Percentiles rank a stretch among this genome's conserved stretches.
Evolutionary conservation across 495 filamentous ascomycete genomes (phyloP).

Genomic region (Podospora fimiseda): DNA sequence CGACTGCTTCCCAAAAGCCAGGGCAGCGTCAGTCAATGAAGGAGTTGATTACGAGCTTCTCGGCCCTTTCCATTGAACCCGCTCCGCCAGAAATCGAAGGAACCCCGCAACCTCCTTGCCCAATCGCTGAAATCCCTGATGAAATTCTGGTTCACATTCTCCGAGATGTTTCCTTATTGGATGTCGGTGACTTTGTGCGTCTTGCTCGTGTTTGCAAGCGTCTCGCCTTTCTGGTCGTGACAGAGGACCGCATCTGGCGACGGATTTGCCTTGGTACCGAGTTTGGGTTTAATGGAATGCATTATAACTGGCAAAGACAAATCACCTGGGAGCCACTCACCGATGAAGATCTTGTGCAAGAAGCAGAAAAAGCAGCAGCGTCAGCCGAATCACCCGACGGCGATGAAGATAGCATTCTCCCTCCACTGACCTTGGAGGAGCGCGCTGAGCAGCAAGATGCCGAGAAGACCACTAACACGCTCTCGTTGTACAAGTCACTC

Average conservation of each 20-base stretch:
- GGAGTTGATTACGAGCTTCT: conserved; percentile 71
- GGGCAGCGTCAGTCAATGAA: conserved; percentile 40
- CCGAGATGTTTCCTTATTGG: conserved; percentile 61
- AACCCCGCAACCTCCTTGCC: conserved; percentile 65
- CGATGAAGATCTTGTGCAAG: conserved; percentile 28
- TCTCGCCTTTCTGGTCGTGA: conserved; percentile 74
- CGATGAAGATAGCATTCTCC: conserved; percentile 11
- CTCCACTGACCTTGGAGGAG: conserved; percentile 21
- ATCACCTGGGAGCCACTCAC: conserved; percentile 55
- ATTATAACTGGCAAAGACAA: conserved; percentile 65
- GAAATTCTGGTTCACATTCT: conserved; percentile 66
- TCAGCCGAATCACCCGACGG: conserved; percentile 2
- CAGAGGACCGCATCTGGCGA: conserved; percentile 87
- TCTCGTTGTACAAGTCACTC: conserved; percentile 34
- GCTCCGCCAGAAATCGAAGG: conserved; percentile 53
- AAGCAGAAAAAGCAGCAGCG: conserved; percentile 8
- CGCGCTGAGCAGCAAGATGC: conserved; percentile 22
- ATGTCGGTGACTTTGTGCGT: conserved; percentile 73
- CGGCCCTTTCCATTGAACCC: conserved; percentile 54
- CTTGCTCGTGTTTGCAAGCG: conserved; percentile 78
- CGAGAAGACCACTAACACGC: conserved; percentile 30
- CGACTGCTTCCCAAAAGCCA: not conserved
- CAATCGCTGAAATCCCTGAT: conserved; percentile 67
- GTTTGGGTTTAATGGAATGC: conserved; percentile 78
- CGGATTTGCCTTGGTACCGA: conserved; percentile 61